Percentiles rank a stretch among this genome's conserved stretches.
phyloP scores from a whole-genome alignment of 495 filamentous ascomycete species.

The Jackrogersella multiformis region DNA sequence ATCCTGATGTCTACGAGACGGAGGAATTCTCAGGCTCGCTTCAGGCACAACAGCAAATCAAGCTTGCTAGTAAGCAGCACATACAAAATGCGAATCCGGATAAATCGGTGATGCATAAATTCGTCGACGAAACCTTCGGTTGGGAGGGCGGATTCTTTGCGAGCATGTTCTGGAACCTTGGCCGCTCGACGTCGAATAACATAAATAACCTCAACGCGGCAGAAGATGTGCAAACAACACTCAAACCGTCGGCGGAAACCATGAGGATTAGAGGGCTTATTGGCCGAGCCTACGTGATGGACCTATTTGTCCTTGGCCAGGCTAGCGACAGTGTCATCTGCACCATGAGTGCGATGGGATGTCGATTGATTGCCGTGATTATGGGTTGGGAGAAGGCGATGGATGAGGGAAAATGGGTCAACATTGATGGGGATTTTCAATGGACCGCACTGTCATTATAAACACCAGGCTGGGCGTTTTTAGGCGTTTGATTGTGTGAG shows the following conservation, averaged over 20 bases:
- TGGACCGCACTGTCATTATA: slow-evolving; percentile 59
- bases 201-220: slow-evolving; percentile 42
- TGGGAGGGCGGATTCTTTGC: slow-evolving; percentile 82
- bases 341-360: slow-evolving; percentile 70
- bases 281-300: slow-evolving; percentile 74
- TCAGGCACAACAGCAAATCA: slow-evolving; percentile 71
- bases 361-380: slow-evolving; percentile 75
- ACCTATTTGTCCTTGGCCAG: slow-evolving; percentile 71
- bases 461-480: slow-evolving; percentile 33
- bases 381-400: slow-evolving; percentile 79
- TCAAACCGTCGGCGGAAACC: slow-evolving; percentile 58
- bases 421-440: slow-evolving; percentile 73
- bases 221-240: slow-evolving; percentile 21
- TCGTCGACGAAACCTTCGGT: slow-evolving; percentile 71
- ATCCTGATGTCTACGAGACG: slow-evolving; percentile 70
- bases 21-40: slow-evolving; percentile 61
- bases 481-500: slow-evolving; percentile 23
- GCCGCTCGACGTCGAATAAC: slow-evolving; percentile 50
- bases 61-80: slow-evolving; percentile 66
- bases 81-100: slow-evolving; percentile 48
- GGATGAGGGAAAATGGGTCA: slow-evolving; percentile 66
- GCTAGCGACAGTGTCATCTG: slow-evolving; percentile 71
- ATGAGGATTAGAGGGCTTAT: slow-evolving; percentile 69
- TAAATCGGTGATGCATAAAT: slow-evolving; percentile 59
- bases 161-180: slow-evolving; percentile 74